These are phyloP conservation scores for Raddia distichophylla DNA, from an alignment of 176 grass and related monocot species.

Conservation along the genomic window DNA sequence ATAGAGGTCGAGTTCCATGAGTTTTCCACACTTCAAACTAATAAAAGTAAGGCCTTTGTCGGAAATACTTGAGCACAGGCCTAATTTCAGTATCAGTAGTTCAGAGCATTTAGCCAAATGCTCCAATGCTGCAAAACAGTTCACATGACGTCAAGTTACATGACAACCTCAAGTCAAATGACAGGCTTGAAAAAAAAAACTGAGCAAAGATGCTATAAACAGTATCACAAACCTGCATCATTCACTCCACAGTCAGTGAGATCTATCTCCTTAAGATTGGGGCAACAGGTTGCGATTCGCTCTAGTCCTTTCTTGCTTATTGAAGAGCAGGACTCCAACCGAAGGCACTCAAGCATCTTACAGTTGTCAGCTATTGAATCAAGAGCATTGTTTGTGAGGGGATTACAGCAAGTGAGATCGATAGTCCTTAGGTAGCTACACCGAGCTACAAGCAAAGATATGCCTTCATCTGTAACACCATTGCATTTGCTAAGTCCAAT, in stretches of 20 bases:
- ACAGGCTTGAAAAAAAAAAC: constrained; percentile 3
- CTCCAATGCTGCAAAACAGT: constrained; percentile 73
- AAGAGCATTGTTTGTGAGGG: constrained; percentile 67
- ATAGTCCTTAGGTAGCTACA: constrained; percentile 70
- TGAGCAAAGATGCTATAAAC: constrained; percentile 8
- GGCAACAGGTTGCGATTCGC: constrained; percentile 57
- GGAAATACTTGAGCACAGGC: constrained; percentile 74
- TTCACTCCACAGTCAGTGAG: constrained; percentile 90
- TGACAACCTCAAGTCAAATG: constrained; percentile 15
- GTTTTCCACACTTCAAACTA: constrained; percentile 68
- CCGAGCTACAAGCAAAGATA: constrained; percentile 66
- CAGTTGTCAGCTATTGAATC: constrained; percentile 79
- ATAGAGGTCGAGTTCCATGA: constrained; percentile 89
- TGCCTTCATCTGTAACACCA: constrained; percentile 74
- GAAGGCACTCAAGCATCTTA: constrained; percentile 69
- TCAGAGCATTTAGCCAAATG: constrained; percentile 81
- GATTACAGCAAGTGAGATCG: constrained; percentile 82
- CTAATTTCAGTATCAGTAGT: constrained; percentile 78
- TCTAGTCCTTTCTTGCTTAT: constrained; percentile 88
- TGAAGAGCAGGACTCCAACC: constrained; percentile 77
- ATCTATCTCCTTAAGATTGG: constrained; percentile 85
- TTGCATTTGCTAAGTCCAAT: constrained; percentile 93
- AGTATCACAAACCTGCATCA: constrained; percentile 60
- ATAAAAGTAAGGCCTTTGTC: constrained; percentile 75
- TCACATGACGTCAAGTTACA: too few species aligned